These are phyloP conservation scores for Acanthamoeba rhysodes DNA, from an alignment of 208 protist genomes.

Conservation along the genomic window DNA sequence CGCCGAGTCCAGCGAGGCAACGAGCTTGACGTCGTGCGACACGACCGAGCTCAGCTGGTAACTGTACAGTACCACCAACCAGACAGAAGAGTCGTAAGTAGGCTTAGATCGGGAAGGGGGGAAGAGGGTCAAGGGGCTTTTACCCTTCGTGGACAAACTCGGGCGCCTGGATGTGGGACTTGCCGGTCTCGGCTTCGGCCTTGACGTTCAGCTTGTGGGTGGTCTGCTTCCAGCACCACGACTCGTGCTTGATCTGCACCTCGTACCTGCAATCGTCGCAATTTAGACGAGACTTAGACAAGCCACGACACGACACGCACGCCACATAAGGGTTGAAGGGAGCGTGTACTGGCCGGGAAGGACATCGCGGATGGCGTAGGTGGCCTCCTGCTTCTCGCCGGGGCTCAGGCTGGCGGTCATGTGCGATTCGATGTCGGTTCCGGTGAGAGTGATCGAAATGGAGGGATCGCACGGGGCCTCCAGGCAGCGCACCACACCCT, in stretches of 20 bases:
- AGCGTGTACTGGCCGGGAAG: slow-evolving; percentile 52
- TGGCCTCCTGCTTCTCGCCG: slow-evolving; percentile 47
- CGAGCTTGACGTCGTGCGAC: slow-evolving; percentile 67
- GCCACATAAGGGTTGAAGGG: background rate
- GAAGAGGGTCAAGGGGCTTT: too few relatives aligned
- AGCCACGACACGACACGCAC: background rate
- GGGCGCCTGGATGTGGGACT: slow-evolving; percentile 34
- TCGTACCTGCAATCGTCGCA: background rate
- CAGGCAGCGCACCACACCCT: slow-evolving; percentile 54
- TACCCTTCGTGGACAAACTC: slow-evolving; percentile 35
- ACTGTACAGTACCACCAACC: background rate
- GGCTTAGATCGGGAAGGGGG: background rate
- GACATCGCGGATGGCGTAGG: slow-evolving; percentile 50
- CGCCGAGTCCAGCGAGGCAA: slow-evolving; percentile 4
- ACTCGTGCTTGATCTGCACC: slow-evolving; percentile 53
- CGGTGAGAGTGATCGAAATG: slow-evolving; percentile 49
- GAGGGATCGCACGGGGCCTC: slow-evolving; percentile 73
- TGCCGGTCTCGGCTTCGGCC: slow-evolving; percentile 28
- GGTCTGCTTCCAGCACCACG: slow-evolving; percentile 49
- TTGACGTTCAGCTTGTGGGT: slow-evolving; percentile 39
- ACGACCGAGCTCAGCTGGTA: slow-evolving; percentile 61
- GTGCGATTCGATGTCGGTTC: slow-evolving; percentile 21
- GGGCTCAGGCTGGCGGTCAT: slow-evolving; percentile 28
- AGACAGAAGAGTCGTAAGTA: background rate
- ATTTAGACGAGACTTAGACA: background rate